Evolutionary conservation across 768 basidiomycete species (phyloP).

Genomic region (Tephrocybe sp.): DNA sequence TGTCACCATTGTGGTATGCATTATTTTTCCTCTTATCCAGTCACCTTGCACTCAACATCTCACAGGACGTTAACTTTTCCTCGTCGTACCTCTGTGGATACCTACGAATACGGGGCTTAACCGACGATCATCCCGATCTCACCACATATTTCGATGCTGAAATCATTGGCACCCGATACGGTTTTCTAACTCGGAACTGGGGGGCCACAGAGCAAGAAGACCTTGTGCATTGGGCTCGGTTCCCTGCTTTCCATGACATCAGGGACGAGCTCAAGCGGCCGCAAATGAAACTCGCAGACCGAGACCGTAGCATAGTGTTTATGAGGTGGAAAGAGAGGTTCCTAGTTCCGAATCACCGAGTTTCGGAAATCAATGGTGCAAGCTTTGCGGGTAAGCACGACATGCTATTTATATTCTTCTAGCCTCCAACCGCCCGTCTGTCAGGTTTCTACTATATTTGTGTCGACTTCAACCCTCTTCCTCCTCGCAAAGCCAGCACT

Average conservation of each 20-base stretch:
- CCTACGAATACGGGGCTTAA: constrained; percentile 88
- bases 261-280: constrained; percentile 80
- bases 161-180: constrained; percentile 87
- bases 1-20: constrained; percentile 83
- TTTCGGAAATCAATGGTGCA: constrained; percentile 91
- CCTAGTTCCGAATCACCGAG: constrained; percentile 90
- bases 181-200: constrained; percentile 89
- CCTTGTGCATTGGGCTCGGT: constrained; percentile 91
- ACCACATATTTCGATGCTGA: constrained; percentile 97
- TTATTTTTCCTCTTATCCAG: constrained; percentile 22
- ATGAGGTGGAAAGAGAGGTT: constrained; percentile 98
- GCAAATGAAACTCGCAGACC: constrained; percentile 71
- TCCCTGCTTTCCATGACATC: constrained; percentile 80
- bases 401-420: constrained; percentile 9
- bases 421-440: constrained; percentile 16
- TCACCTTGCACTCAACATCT: constrained; percentile 4
- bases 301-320: constrained; percentile 80
- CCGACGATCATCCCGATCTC: constrained; percentile 92
- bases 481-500: constrained; percentile 26
- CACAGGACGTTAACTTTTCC: constrained; percentile 80
- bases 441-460: constrained; percentile 93
- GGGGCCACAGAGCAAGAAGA: constrained; percentile 91
- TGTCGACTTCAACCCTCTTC: constrained; percentile 82
- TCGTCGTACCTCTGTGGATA: constrained; percentile 88
- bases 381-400: constrained; percentile 81